A percentile compares a stretch with the other conserved stretches of the same genome.
Evolutionary conservation across 176 grass and related monocot genomes (phyloP).

Genomic region (Ampelocalamus luodianensis): DNA sequence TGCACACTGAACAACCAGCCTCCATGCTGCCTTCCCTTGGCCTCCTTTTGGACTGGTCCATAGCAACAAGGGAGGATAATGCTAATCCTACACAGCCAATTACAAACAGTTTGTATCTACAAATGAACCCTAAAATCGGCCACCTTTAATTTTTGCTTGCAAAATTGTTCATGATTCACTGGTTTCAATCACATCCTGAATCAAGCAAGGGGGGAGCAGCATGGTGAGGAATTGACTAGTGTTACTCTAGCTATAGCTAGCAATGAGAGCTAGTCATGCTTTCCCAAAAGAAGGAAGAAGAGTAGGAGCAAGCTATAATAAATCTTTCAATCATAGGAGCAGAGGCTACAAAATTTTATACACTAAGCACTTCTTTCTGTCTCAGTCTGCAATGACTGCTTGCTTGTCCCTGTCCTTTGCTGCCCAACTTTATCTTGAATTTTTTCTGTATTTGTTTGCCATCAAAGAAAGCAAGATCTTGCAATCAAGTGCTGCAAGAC

Average conservation of each 20-base stretch:
- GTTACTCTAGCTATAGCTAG: conserved; percentile 61
- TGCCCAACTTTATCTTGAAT: conserved; percentile 60
- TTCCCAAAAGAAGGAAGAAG: conserved; percentile 45
- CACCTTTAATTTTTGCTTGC: background rate
- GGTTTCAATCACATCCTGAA: conserved; percentile 41
- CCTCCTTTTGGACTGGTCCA: conserved; percentile 52
- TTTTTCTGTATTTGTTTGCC: conserved; percentile 41
- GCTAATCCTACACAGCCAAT: conserved; percentile 35
- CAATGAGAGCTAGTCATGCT: conserved; percentile 60
- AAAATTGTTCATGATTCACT: conserved; percentile 5
- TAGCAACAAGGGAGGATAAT: conserved; percentile 38
- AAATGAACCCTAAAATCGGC: background rate
- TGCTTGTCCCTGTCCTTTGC: conserved; percentile 49
- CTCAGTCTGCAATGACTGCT: conserved; percentile 51
- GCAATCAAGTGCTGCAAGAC: conserved; percentile 47
- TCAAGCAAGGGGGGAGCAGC: conserved; percentile 48
- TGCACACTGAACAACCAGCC: conserved; percentile 41
- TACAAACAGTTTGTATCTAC: conserved; percentile 29
- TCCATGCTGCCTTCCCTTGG: conserved; percentile 8
- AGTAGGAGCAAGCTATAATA: conserved; percentile 34
- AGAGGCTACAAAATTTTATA: conserved; percentile 46
- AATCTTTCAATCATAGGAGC: conserved; percentile 51
- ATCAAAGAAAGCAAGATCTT: conserved; percentile 50
- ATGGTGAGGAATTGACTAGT: conserved; percentile 58
- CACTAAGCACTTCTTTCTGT: conserved; percentile 60